A percentile compares a stretch with the other conserved stretches of the same genome.
Evolutionary conservation across 2,329 filamentous ascomycete species (phyloP).

Genomic region (Talaromyces verruculosus): DNA sequence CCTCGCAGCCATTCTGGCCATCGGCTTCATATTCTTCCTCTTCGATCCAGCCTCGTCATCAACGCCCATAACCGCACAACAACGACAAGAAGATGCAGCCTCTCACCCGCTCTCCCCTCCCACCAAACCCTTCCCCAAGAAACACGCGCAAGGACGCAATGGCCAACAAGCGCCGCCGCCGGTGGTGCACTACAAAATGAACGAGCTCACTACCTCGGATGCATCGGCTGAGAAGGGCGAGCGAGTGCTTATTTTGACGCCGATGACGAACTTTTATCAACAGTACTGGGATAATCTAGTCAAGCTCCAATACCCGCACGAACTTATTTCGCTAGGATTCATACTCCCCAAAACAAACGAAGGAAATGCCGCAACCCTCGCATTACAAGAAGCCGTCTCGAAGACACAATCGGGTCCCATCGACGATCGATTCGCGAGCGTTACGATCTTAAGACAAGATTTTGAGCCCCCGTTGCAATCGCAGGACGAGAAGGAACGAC

Average conservation of each 20-base stretch:
- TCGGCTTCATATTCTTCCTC: slow-evolving; percentile 69
- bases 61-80: slow-evolving; percentile 49
- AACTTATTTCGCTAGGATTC: slow-evolving; percentile 91
- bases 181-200: slow-evolving; percentile 90
- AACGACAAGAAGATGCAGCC: slow-evolving; percentile 59
- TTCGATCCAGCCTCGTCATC: slow-evolving; percentile 56
- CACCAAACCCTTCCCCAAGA: slow-evolving; percentile 71
- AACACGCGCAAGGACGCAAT: slow-evolving; percentile 50
- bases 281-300: slow-evolving; percentile 94
- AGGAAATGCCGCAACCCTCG: slow-evolving; percentile 79
- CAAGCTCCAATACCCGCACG: slow-evolving; percentile 82
- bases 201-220: slow-evolving; percentile 82
- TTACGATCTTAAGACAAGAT: slow-evolving; percentile 94
- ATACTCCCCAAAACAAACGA: slow-evolving; percentile 93
- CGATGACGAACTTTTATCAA: slow-evolving; percentile 88
- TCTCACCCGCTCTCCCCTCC: slow-evolving; percentile 71
- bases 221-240: slow-evolving; percentile 77
- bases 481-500: slow-evolving; percentile 83
- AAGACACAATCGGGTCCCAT: slow-evolving; percentile 82
- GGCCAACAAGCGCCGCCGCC: slow-evolving; percentile 67
- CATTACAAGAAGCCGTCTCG: slow-evolving; percentile 79
- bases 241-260: slow-evolving; percentile 86
- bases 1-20: slow-evolving; percentile 68
- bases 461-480: slow-evolving; percentile 78
- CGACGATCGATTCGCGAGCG: slow-evolving; percentile 81